Conservation (phyloP, 2,329 filamentous ascomycete genomes). For the Diaporthe sp. region DNA sequence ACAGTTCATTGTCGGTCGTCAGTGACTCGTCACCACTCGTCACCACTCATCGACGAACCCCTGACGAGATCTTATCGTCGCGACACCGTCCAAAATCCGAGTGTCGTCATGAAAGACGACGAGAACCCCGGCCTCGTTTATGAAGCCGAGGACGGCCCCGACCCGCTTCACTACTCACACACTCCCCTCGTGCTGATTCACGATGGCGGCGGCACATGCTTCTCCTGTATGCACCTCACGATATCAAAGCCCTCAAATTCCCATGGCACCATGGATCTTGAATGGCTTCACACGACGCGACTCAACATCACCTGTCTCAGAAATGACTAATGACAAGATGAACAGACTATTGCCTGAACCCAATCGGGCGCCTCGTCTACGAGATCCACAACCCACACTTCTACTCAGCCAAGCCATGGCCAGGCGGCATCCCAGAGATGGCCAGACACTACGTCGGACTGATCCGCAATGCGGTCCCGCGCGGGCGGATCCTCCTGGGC, state of each 20-base stretch:
- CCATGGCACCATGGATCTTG: not conserved
- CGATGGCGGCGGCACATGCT: conserved; percentile 70
- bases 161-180: not conserved
- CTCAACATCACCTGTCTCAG: no score
- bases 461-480: conserved; percentile 52
- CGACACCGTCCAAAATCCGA: not conserved
- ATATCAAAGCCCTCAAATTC: no score
- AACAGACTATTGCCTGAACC: conserved; percentile 62
- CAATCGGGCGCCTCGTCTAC: conserved; percentile 60
- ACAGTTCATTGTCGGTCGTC: not conserved
- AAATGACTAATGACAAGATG: not conserved
- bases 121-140: conserved; percentile 32
- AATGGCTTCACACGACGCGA: not conserved
- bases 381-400: conserved; percentile 67
- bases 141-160: conserved; percentile 30
- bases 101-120: conserved; percentile 19
- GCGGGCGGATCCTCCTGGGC: conserved; percentile 62
- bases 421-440: conserved; percentile 66
- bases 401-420: conserved; percentile 56
- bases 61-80: not conserved
- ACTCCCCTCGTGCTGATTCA: conserved; percentile 66
- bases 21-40: no score
- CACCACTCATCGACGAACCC: not conserved
- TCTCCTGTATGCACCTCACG: conserved; percentile 44
- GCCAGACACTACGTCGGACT: conserved; percentile 58